phyloP scores from a whole-genome alignment of 352 stramenopile species.

The Aphanomyces astaci region DNA sequence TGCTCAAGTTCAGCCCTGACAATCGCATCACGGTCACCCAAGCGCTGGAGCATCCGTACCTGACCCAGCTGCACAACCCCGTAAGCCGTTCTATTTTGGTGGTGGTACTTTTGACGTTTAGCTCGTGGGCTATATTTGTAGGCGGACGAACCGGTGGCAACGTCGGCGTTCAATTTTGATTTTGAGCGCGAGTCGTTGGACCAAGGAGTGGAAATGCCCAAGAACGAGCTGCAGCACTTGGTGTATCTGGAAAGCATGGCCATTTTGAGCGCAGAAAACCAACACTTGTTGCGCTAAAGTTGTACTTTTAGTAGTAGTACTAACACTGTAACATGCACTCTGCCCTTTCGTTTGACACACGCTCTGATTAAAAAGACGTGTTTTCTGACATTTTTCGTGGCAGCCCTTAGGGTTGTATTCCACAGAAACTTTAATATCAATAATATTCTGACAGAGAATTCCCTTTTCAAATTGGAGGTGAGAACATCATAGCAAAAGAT shows the following conservation, averaged over 20 bases:
- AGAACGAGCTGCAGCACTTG: constrained; percentile 73
- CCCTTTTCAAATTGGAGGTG: too few species aligned
- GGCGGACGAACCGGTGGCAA: constrained; percentile 81
- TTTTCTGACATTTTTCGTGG: too few species aligned
- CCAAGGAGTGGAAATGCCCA: constrained; percentile 75
- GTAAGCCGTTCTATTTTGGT: constrained; percentile 43
- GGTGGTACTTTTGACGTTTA: background rate
- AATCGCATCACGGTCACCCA: constrained; percentile 90
- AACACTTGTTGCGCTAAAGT: too few species aligned
- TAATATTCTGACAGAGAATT: too few species aligned
- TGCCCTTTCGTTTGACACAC: too few species aligned
- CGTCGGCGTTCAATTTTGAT: constrained; percentile 75
- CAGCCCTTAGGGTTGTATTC: too few species aligned
- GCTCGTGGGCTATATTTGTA: constrained; percentile 16
- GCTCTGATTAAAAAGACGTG: too few species aligned
- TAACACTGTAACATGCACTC: background rate
- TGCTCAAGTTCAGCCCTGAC: constrained; percentile 91
- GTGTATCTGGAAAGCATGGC: constrained; percentile 72
- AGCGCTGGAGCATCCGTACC: constrained; percentile 84
- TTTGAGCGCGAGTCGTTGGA: constrained; percentile 79
- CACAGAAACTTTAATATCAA: too few species aligned
- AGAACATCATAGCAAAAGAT: too few species aligned
- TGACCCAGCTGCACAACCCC: constrained; percentile 85
- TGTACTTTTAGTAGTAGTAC: too few species aligned
- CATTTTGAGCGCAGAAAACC: constrained; percentile 9